phyloP scores from a whole-genome alignment of 2,329 filamentous ascomycete genomes.

The Fusarium sterilihyphosum region DNA sequence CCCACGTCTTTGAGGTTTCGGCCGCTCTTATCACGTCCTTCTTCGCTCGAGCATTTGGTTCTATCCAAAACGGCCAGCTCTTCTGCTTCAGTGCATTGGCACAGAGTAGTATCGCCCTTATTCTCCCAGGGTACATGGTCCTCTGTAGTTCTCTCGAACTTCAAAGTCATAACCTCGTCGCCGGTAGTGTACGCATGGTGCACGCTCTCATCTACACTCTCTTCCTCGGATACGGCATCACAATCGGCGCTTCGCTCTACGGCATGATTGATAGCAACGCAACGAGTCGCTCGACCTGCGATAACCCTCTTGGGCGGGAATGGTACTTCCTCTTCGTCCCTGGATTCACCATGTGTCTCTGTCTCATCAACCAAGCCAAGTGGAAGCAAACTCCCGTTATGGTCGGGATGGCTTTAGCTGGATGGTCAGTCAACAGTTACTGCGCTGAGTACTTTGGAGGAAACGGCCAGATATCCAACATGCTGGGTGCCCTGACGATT shows the following conservation, averaged over 20 bases:
- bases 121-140: slow-evolving; percentile 69
- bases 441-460: slow-evolving; percentile 71
- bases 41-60: slow-evolving; percentile 74
- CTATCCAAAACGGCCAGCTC: slow-evolving; percentile 64
- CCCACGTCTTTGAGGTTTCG: slow-evolving; percentile 61
- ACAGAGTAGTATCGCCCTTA: slow-evolving; percentile 79
- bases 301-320: slow-evolving; percentile 54
- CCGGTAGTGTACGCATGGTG: slow-evolving; percentile 79
- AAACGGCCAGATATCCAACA: slow-evolving; percentile 80
- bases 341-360: slow-evolving; percentile 77
- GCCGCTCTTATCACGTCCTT: slow-evolving; percentile 75
- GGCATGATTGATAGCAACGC: slow-evolving; percentile 69
- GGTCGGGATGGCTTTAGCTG: slow-evolving; percentile 76
- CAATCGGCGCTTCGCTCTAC: slow-evolving; percentile 73
- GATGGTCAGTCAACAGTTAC: slow-evolving; percentile 81
- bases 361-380: slow-evolving; percentile 84
- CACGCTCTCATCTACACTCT: slow-evolving; percentile 80
- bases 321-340: slow-evolving; percentile 78
- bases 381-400: slow-evolving; percentile 82
- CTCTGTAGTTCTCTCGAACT: slow-evolving; percentile 68
- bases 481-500: slow-evolving; percentile 79
- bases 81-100: slow-evolving; percentile 79
- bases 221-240: slow-evolving; percentile 79
- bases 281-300: slow-evolving; percentile 55
- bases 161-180: slow-evolving; percentile 75